phyloP scores from a whole-genome alignment of 2,329 filamentous ascomycete species.

The Lecanosticta acicola region DNA sequence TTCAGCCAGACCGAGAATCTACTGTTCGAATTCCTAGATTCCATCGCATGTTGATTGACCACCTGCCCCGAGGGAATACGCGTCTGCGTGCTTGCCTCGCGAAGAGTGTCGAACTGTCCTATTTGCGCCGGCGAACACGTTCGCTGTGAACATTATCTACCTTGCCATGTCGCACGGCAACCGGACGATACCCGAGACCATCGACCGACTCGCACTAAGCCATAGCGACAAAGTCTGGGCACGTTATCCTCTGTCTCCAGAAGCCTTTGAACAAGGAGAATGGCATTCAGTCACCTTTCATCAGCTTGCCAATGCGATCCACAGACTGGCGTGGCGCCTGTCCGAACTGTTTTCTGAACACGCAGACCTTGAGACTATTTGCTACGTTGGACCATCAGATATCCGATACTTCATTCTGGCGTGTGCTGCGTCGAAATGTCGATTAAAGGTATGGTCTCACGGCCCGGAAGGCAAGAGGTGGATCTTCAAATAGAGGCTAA shows the following conservation, averaged over 20 bases:
- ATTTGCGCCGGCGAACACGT: no score
- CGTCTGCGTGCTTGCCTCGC: no score
- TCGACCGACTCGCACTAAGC: slow-evolving; percentile 4
- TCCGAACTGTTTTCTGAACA: background rate
- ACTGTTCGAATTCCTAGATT: no score
- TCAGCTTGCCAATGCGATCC: slow-evolving; percentile 8
- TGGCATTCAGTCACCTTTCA: slow-evolving; percentile 4
- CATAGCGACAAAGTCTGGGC: slow-evolving; percentile 5
- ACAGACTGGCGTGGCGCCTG: slow-evolving; percentile 10
- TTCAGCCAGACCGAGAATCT: no score
- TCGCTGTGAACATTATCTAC: no score
- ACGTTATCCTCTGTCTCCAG: slow-evolving; percentile 3
- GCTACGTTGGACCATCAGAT: slow-evolving; percentile 13
- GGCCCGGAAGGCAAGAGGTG: no score
- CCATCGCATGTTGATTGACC: no score
- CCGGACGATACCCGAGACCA: slow-evolving; percentile 3
- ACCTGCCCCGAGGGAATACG: no score
- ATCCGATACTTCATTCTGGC: slow-evolving; percentile 13
- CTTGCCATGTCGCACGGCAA: slow-evolving; percentile 5
- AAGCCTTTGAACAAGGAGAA: slow-evolving; percentile 4
- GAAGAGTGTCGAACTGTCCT: no score
- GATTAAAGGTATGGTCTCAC: slow-evolving; percentile 5
- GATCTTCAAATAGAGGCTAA: no score
- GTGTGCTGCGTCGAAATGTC: slow-evolving; percentile 12
- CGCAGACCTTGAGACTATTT: slow-evolving; percentile 7